Evolutionary conservation across 2,329 filamentous ascomycete genomes (phyloP), one percentile per base, ranked within the genome.

Genomic region (Colletotrichum abscissum): DNA sequence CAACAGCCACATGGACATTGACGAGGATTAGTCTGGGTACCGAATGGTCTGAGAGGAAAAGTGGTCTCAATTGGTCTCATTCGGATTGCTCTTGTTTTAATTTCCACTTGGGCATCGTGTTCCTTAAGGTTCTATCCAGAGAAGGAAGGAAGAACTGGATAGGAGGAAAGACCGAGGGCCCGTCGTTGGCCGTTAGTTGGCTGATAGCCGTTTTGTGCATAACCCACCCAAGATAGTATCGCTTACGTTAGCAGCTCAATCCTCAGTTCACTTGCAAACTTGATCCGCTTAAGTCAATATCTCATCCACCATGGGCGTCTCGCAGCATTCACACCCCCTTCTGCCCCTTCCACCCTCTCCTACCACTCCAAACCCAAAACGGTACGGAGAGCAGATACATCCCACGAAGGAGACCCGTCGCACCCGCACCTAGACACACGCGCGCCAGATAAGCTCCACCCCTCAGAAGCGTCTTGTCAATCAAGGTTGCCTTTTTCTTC

Each of bases 361-460:
- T 67, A 71, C 71, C 59, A 57, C 55, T 62, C 71, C 67, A 73
- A 66, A 56, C 71, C 71, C 71, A 62, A 73, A 73, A 62, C 71
- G 71, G 71, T 26, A 70, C 42, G 49, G 62, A 59, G 14, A 70
- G 65, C 30, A 73, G 66, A 60, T 73, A 73, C 70, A 46, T 70
- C 55, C 55, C 66, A 69, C 59, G 66, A 49, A 49, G 42, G 42
- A 73, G 42, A 67, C 42, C 63, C 57, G 56, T 68, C 64, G 56
- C 69, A 58, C 63, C 60, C 30, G 42, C 19, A 42, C 38, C 38
- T 14, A 42, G 38, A 42, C 38, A 49, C 42, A 49, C 42, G 42
- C 42, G 42, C 8, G 42, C 59, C 70, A 71, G 71, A 73, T 65
- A 73, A 73, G 71, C 71, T 73, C 71, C 71, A 73, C 71, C 62